These are phyloP conservation scores for Candida broadrunensis DNA, from an alignment of 805 yeast genomes.

Conservation along the genomic window DNA sequence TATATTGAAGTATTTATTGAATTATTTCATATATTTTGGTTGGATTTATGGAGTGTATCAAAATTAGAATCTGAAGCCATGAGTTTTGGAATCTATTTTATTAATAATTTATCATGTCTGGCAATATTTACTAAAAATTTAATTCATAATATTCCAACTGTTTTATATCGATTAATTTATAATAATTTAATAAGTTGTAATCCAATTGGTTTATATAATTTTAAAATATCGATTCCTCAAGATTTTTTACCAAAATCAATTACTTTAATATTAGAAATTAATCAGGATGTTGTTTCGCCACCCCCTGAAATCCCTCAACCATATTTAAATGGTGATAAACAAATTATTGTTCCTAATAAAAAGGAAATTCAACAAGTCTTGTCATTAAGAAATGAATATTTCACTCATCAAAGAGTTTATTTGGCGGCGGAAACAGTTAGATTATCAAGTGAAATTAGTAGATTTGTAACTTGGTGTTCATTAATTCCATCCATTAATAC, in stretches of 20 bases:
- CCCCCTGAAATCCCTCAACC: constrained; percentile 47
- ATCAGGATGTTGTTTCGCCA: constrained; percentile 23
- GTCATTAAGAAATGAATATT: constrained; percentile 35
- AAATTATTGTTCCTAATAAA: constrained; percentile 34
- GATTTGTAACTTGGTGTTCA: constrained; percentile 26
- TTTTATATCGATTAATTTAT: constrained; percentile 8
- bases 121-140: constrained; percentile 3
- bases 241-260: constrained; percentile 25
- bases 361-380: constrained; percentile 28
- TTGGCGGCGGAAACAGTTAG: constrained; percentile 41
- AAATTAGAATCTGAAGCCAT: not conserved
- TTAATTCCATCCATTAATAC: constrained; percentile 15
- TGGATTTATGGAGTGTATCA: constrained; percentile 4
- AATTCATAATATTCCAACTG: not conserved
- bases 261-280: constrained; percentile 27
- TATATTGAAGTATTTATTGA: constrained; percentile 1
- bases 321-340: constrained; percentile 38
- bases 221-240: constrained; percentile 7
- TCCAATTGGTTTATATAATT: constrained; percentile 6
- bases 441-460: constrained; percentile 32
- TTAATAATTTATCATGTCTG: constrained; percentile 6
- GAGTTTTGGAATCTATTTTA: not conserved
- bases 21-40: constrained; percentile 2
- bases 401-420: constrained; percentile 34
- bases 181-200: constrained; percentile 6